Evolutionary conservation across 192 early-diverging fungal genomes (phyloP), one percentile per base, ranked within the genome.

Genomic region (Coemansia sp.): DNA sequence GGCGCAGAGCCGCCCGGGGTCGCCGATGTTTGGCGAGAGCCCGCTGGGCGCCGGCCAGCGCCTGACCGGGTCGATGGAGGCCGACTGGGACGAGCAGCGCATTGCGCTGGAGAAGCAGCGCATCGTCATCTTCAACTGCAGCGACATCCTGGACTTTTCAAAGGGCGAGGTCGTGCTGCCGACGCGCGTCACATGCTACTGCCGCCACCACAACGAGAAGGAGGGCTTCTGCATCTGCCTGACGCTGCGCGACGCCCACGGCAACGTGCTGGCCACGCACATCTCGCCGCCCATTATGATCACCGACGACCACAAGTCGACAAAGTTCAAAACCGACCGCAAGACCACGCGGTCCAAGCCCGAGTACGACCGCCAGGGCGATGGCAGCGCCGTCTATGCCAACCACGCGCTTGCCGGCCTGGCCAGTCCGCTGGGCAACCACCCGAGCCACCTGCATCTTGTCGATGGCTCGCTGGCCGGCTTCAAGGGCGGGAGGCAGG

Each of bases 281-380:
- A 77, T 93, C 42, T 94, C 95, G 21, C 90, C 95, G 6, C 93
- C 96, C 9, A 96, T 98, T 60, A 90, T 97, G 89, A 96, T 98
- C 74, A 98, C 96, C 6, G 96, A 98, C 68, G 96, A 98, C 81
- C 96, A 98, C 87, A 98, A 98, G 79, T 94, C 92, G 13, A 87
- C 91, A 23, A 93, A 93, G 71, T 70, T 82, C 42, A 89, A 88
- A 70, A 76, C 72, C 8, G 77, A 81, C 60, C 71, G 81, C 32
- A 84, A 69, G 49, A 86, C 82, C 53, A 75, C 70, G 30, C 79
- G 86, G 28, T 66, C 74, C 30, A 80, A 82, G 73, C 72, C 78
- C 72, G 88, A 89, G 59, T 78, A 85, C 49, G 88, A 86, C 28
- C 72, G 75, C 7, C 69, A 69, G 53, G 73, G 73, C 38, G 74